Evolutionary conservation across 345 rosid species (phyloP).

Genomic region (Bruguiera parviflora): DNA sequence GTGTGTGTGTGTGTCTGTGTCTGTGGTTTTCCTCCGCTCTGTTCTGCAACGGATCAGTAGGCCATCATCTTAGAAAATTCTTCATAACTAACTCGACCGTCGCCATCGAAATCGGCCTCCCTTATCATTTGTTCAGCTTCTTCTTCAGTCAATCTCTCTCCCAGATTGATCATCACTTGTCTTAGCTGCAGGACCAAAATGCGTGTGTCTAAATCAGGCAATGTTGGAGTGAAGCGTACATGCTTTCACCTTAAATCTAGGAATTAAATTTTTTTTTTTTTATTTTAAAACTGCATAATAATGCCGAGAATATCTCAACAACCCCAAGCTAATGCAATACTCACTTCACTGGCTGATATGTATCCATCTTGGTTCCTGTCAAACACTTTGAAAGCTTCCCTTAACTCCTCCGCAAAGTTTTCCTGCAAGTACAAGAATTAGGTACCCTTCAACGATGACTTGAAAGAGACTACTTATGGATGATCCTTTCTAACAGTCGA

Average conservation of each 20-base stretch:
- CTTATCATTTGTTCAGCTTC: conserved; percentile 83
- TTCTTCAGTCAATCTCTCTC: conserved; percentile 61
- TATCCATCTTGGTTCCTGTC: conserved; percentile 67
- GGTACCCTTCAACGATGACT: background rate
- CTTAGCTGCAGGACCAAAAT: conserved; percentile 47
- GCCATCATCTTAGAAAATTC: conserved; percentile 65
- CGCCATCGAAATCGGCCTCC: conserved; percentile 83
- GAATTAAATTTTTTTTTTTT: too few species aligned
- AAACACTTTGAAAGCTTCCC: conserved; percentile 66
- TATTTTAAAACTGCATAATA: background rate
- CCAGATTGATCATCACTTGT: conserved; percentile 83
- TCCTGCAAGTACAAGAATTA: conserved; percentile 30
- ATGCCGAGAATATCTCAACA: background rate
- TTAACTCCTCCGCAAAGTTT: conserved; percentile 45
- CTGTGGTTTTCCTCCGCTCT: too few species aligned
- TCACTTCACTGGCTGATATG: conserved; percentile 59
- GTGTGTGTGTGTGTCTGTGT: too few species aligned
- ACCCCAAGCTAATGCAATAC: background rate
- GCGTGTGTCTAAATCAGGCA: too few species aligned
- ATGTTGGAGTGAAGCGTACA: too few species aligned
- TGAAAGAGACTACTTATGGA: background rate
- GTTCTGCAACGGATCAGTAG: background rate
- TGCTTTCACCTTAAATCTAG: too few species aligned
- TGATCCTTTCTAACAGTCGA: too few species aligned
- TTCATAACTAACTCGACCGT: conserved; percentile 60